Evolutionary conservation across 148 eudicot genomes (phyloP), one percentile per base, ranked within the genome.

Genomic region (Arctostaphylos glauca): DNA sequence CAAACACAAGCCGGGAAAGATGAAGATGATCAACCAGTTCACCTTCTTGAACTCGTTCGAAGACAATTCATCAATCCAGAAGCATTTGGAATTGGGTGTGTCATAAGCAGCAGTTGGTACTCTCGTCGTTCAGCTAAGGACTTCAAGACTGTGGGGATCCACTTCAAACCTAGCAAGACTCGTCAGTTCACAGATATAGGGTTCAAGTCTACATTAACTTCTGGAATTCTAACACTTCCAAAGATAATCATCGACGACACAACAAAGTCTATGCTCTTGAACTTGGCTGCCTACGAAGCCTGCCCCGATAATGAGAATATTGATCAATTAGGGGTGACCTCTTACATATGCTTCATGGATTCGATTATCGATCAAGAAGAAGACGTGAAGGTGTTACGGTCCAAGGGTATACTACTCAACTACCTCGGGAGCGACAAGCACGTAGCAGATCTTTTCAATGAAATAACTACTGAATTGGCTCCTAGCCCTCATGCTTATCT

Each of bases 91-190:
- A 5, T 41, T 14, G 74, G 74, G 74, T 68, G 74, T 14, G 44
- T 12, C 47, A 41, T 15, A 13, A 13, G 6, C 46, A 41, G 74
- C 14, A 5, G n/a, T 38, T 68, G 74, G 74, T 68, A 41, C 46
- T 68, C 74, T 13, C 74, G 74, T 68, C 74, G 48, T 15, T 68
- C 74, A 68, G 74, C 74, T 23, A 68, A 68, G 44, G 74, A 68
- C 19, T 68, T 68, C n/a, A 68, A 41, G 74, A 38, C 48, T 5
- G 74, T 68, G 14, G 74, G 46, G 47, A 68, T 68, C 44, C 9
- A 4, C 18, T 31, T 43, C 47, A 68, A 15, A 47, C 74, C 74
- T 15, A 68, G 74, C 74, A 38, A 25, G n/a, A 41, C 47, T 68
- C 13, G 2, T 41, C 47, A 1, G 46, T 68, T 68, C n/a, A 68